Base-by-base conservation (phyloP, 768 basidiomycete genomes). In the Strobilomyces confusus region DNA sequence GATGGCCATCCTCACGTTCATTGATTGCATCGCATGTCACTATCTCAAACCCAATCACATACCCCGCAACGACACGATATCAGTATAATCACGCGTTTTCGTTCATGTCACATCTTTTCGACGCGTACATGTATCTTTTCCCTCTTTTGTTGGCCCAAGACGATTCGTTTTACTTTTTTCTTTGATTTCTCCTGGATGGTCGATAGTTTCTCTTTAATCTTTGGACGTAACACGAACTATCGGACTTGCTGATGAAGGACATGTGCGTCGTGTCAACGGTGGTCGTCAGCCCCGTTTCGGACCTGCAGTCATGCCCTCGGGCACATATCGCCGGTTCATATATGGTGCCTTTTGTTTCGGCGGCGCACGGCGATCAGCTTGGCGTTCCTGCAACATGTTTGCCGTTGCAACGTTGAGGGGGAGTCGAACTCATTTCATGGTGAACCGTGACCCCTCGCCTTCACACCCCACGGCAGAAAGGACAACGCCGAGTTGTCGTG, bases 1-100 rank as follows among this genome's bases (percentile, higher is more conserved):
- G 68, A 69, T 58, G 68, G 38, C 56, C 62, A 61, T 59, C 56
- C 25, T 55, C 55, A 69, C 66, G 59, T 40, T 63, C 58, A 59
- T 60, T 56, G 36, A 56, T 51, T 25, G 40, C 54, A 60, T 49
- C 19, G 55, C 65, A 69, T 57, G 34, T 54, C 58, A 63, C 58
- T 54, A 56, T 62, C 48, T 54, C 60, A 59, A 42, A 47, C 36
- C 44, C 49, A 57, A 48, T 48, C 53, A 45, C 53, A 71, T 65
- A 69, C 62, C 63, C 57, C 49, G 47, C 66, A 69, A 60, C 47
- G 56, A 37, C 56, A 64, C 45, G 50, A 68, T 59, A 62, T 62
- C 57, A 62, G 26, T 58, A 54, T 63, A 64, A 62, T 58, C 53
- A 58, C 49, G 6, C 44, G 55, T 65, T 48, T 41, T 62, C 59